Conservation (phyloP, 495 filamentous ascomycete genomes). For the Astrothelium macrocarpum region DNA sequence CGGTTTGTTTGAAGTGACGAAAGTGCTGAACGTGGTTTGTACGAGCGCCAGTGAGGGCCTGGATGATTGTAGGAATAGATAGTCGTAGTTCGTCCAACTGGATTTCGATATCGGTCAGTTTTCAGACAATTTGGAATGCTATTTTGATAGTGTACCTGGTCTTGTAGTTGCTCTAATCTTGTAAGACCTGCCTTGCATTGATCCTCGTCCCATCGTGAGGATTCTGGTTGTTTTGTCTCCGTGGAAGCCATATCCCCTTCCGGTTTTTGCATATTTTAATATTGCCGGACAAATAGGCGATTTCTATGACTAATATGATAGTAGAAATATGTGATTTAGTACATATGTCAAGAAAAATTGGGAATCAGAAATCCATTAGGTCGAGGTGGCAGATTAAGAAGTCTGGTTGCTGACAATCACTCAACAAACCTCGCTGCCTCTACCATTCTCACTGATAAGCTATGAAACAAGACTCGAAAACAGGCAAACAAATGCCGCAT, state of each 20-base stretch:
- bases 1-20: slow-evolving; percentile 14
- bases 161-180: slow-evolving; percentile 21
- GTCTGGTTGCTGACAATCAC: too few relatives aligned
- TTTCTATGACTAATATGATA: too few relatives aligned
- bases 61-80: slow-evolving; percentile 17
- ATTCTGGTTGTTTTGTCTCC: neutral
- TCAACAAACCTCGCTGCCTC: too few relatives aligned
- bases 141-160: slow-evolving; percentile 12
- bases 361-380: too few relatives aligned
- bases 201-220: slow-evolving; percentile 20
- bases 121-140: neutral
- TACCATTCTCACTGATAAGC: too few relatives aligned
- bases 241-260: neutral
- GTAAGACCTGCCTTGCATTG: slow-evolving; percentile 22
- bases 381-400: too few relatives aligned
- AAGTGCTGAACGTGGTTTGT: slow-evolving; percentile 13
- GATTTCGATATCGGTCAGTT: neutral
- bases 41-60: slow-evolving; percentile 12
- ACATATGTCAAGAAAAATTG: too few relatives aligned
- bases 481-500: too few relatives aligned
- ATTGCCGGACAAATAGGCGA: too few relatives aligned
- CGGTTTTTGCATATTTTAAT: too few relatives aligned
- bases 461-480: too few relatives aligned
- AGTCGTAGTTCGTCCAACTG: slow-evolving; percentile 22
- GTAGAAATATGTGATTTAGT: too few relatives aligned